Conservation (phyloP, 768 basidiomycete genomes). For the Suillus tomentosus region DNA sequence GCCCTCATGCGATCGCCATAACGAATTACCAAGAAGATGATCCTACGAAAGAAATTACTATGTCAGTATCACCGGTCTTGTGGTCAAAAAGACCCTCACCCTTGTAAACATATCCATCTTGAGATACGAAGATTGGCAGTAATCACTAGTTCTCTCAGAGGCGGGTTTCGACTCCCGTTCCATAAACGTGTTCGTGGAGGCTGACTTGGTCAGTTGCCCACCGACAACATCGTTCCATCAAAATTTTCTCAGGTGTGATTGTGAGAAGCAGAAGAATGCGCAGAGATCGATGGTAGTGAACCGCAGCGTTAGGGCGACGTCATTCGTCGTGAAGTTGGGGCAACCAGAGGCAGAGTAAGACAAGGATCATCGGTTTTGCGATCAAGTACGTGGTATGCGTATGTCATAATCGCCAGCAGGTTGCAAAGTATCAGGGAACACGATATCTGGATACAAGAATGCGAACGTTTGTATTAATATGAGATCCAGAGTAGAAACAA, state of each 20-base stretch:
- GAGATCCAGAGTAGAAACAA: too few relatives aligned
- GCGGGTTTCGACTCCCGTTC: too few relatives aligned
- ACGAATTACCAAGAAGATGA: too few relatives aligned
- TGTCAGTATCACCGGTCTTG: too few relatives aligned
- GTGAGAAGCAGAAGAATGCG: neutral
- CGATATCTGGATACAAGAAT: neutral
- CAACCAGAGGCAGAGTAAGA: neutral
- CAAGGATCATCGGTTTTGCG: neutral
- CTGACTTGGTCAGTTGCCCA: too few relatives aligned
- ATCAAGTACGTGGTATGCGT: constrained; percentile 7
- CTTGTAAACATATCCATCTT: neutral
- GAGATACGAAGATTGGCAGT: neutral
- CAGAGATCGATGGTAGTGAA: neutral
- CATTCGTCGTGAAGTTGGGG: constrained; percentile 11
- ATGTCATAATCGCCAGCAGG: constrained; percentile 11
- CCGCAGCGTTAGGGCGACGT: neutral
- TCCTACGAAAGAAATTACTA: too few relatives aligned
- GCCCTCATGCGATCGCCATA: too few relatives aligned
- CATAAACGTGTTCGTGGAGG: too few relatives aligned
- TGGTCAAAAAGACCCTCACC: too few relatives aligned
- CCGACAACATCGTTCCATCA: too few relatives aligned
- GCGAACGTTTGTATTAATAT: neutral
- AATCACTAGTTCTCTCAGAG: too few relatives aligned
- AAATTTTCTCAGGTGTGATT: neutral
- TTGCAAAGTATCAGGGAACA: constrained; percentile 16